A percentile compares a stretch with the other conserved stretches of the same genome.
phyloP scores from a whole-genome alignment of 768 basidiomycete genomes.

The Phlebiopsis gigantea region DNA sequence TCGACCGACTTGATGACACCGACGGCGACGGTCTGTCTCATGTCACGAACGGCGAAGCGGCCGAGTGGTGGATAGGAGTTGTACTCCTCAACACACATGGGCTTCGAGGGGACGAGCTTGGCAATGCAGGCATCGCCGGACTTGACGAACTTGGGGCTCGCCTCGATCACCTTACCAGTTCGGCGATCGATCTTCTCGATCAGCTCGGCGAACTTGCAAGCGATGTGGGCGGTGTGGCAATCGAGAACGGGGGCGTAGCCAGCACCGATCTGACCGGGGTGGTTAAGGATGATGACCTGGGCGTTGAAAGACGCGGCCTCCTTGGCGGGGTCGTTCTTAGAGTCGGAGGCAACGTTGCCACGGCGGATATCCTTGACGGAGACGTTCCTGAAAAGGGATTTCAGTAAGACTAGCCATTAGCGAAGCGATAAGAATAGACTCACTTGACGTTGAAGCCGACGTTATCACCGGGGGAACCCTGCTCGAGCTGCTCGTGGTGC shows the following conservation, averaged over 20 bases:
- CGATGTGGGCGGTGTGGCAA: slow-evolving; percentile 99
- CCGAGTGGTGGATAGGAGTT: slow-evolving; percentile 98
- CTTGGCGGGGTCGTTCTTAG: slow-evolving; percentile 99
- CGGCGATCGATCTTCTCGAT: slow-evolving; percentile 99
- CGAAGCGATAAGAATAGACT: slow-evolving; percentile 20
- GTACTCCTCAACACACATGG: slow-evolving; percentile 93
- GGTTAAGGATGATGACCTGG: slow-evolving; percentile 99
- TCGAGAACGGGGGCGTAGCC: slow-evolving; percentile 99
- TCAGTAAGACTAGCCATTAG: background rate
- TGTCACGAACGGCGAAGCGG: slow-evolving; percentile 99
- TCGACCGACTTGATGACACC: slow-evolving; percentile 98
- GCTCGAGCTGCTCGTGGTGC: slow-evolving; percentile 97
- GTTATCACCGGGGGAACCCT: slow-evolving; percentile 97
- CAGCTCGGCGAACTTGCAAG: slow-evolving; percentile 98
- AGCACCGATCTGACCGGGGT: slow-evolving; percentile 99
- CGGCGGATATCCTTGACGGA: slow-evolving; percentile 99
- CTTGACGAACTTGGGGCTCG: slow-evolving; percentile 95
- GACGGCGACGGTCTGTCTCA: slow-evolving; percentile 98
- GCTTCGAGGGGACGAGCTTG: slow-evolving; percentile 95
- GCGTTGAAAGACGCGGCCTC: slow-evolving; percentile 99
- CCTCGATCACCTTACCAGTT: slow-evolving; percentile 89
- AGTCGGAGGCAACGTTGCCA: slow-evolving; percentile 99
- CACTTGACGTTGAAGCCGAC: slow-evolving; percentile 99
- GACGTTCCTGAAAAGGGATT: slow-evolving; percentile 70
- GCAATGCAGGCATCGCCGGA: slow-evolving; percentile 99